Conservation (phyloP, 2,329 filamentous ascomycete species). For the Tolypocladium pustulatum region DNA sequence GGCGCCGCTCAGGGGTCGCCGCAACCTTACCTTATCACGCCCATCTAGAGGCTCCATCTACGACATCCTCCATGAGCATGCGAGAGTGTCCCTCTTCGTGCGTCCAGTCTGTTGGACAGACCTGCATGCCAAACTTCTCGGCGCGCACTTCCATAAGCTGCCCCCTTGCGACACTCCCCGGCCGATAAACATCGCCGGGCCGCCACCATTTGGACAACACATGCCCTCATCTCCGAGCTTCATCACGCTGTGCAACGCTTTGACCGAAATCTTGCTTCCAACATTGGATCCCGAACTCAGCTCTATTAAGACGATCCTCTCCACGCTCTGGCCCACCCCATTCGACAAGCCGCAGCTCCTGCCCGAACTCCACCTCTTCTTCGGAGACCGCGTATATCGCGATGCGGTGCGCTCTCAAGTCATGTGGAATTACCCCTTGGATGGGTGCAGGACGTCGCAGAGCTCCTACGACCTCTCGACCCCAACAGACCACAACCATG, state of each 20-base stretch:
- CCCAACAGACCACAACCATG: slow-evolving; percentile 10
- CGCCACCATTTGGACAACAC: slow-evolving; percentile 24
- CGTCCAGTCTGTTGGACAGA: slow-evolving; percentile 48
- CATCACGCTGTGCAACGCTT: slow-evolving; percentile 28
- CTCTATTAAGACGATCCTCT: slow-evolving; percentile 31
- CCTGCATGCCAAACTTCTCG: slow-evolving; percentile 35
- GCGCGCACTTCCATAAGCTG: slow-evolving; percentile 33
- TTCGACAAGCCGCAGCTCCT: slow-evolving; percentile 18
- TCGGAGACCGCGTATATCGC: slow-evolving; percentile 33
- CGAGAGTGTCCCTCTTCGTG: slow-evolving; percentile 36
- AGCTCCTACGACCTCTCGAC: slow-evolving; percentile 16
- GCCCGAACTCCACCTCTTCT: slow-evolving; percentile 38
- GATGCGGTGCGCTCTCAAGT: slow-evolving; percentile 36
- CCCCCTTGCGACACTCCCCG: slow-evolving; percentile 30
- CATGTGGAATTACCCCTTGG: slow-evolving; percentile 33
- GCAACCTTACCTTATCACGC: slow-evolving; percentile 17
- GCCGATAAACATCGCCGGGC: slow-evolving; percentile 20
- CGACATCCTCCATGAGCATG: slow-evolving; percentile 38
- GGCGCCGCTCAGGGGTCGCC: neutral
- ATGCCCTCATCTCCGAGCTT: slow-evolving; percentile 30
- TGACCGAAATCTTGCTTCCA: slow-evolving; percentile 30
- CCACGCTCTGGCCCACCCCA: slow-evolving; percentile 30
- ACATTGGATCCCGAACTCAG: slow-evolving; percentile 22
- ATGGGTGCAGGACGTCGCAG: slow-evolving; percentile 13
- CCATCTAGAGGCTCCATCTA: slow-evolving; percentile 40